These are phyloP conservation scores for Chara braunii DNA, from an alignment of 139 green algal genomes.

Conservation along the genomic window DNA sequence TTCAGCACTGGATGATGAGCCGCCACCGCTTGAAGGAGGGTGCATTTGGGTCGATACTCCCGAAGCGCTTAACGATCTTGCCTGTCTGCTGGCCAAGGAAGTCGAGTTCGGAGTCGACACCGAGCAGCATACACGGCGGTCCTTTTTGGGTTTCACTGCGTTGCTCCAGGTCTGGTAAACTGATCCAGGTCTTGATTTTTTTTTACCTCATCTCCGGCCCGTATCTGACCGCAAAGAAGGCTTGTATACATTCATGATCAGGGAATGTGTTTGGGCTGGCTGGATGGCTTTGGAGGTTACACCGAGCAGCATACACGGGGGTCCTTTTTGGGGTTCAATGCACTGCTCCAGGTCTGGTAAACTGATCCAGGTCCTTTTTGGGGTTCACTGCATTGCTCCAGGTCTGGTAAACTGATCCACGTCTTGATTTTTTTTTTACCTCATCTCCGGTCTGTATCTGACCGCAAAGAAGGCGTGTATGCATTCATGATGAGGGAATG, in stretches of 20 bases:
- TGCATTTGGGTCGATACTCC: conserved; percentile 14
- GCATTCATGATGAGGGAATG: too few species aligned
- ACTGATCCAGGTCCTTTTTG: conserved; percentile 18
- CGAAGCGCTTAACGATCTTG: conserved; percentile 4
- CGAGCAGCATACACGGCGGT: conserved; percentile 29
- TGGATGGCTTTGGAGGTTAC: background rate
- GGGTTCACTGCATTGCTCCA: conserved; percentile 35
- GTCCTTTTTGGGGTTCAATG: background rate
- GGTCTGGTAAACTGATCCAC: conserved; percentile 6
- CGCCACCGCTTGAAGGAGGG: background rate
- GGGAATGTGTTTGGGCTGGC: too few species aligned
- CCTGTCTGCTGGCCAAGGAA: background rate
- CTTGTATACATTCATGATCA: too few species aligned
- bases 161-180: conserved; percentile 21
- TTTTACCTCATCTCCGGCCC: too few species aligned
- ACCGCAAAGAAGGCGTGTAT: too few species aligned
- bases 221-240: too few species aligned
- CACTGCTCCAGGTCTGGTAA: background rate
- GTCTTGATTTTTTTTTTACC: too few species aligned
- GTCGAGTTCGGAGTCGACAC: conserved; percentile 33
- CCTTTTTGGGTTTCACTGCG: conserved; percentile 30
- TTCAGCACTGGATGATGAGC: background rate
- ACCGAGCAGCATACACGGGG: background rate
- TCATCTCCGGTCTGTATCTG: too few species aligned
- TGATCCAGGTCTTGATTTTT: too few species aligned